Evolutionary conservation across 495 filamentous ascomycete genomes (phyloP).

Genomic region (Niebla homalea): DNA sequence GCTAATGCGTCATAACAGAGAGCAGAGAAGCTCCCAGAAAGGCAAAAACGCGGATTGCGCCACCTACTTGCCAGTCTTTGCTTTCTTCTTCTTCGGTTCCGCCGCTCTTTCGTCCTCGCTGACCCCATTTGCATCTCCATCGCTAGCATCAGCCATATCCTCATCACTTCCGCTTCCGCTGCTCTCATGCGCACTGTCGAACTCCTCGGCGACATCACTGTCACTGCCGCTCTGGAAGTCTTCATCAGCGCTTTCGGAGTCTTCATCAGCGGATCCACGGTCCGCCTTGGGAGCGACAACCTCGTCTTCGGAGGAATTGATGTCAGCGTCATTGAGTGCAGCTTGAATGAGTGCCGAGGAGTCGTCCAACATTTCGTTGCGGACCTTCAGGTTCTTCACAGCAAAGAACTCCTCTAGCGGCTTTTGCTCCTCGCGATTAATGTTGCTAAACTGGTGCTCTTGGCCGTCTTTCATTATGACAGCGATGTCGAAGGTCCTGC

Average conservation of each 20-base stretch:
- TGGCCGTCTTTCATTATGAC: conserved; percentile 71
- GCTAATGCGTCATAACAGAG: neutral
- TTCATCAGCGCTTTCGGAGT: conserved; percentile 86
- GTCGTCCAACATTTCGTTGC: conserved; percentile 84
- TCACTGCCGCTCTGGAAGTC: conserved; percentile 89
- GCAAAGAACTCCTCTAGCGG: conserved; percentile 94
- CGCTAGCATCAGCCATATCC: conserved; percentile 47
- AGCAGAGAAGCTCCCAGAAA: neutral
- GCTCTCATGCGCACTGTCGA: conserved; percentile 78
- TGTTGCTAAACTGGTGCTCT: conserved; percentile 95
- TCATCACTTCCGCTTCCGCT: conserved; percentile 56
- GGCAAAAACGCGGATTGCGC: neutral
- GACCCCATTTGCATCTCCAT: conserved; percentile 24
- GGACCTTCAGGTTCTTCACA: conserved; percentile 79
- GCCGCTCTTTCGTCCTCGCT: conserved; percentile 25
- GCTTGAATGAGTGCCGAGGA: conserved; percentile 50
- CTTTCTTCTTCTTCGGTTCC: conserved; percentile 58
- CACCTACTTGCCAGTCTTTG: conserved; percentile 32
- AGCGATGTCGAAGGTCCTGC: conserved; percentile 93
- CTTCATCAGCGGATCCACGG: conserved; percentile 87
- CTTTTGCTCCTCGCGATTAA: conserved; percentile 94
- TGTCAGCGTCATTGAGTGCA: conserved; percentile 63
- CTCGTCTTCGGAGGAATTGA: conserved; percentile 76
- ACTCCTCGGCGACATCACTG: conserved; percentile 93
- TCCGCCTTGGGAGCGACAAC: conserved; percentile 53